phyloP scores from a whole-genome alignment of 2,329 filamentous ascomycete genomes.

The Anisogramma anomala region DNA sequence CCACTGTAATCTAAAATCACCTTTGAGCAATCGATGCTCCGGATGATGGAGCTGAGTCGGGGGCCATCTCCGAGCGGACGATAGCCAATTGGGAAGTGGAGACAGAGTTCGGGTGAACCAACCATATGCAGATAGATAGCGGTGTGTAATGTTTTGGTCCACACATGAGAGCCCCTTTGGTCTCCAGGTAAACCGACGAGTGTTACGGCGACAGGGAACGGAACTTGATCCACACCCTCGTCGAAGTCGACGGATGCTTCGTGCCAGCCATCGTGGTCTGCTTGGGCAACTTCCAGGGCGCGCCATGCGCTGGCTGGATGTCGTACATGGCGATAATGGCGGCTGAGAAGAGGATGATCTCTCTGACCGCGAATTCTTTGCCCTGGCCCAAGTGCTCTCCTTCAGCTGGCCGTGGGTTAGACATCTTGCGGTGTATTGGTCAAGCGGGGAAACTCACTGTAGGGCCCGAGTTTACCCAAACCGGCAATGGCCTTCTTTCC shows the following conservation, averaged over 20 bases:
- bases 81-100: too few species aligned
- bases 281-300: slow-evolving; percentile 11
- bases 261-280: slow-evolving; percentile 4
- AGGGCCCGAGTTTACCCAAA: slow-evolving; percentile 22
- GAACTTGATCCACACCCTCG: slow-evolving; percentile 9
- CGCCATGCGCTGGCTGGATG: slow-evolving; percentile 19
- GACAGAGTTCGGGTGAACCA: too few species aligned
- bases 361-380: slow-evolving; percentile 22
- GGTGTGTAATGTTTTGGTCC: too few species aligned
- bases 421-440: background rate
- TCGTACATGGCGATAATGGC: slow-evolving; percentile 28
- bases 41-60: too few species aligned
- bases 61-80: too few species aligned
- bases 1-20: too few species aligned
- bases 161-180: too few species aligned
- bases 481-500: slow-evolving; percentile 16
- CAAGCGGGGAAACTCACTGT: slow-evolving; percentile 20
- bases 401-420: slow-evolving; percentile 18
- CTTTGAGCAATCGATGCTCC: too few species aligned
- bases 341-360: slow-evolving; percentile 25
- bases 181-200: too few species aligned
- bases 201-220: slow-evolving; percentile 1
- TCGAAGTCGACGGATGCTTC: slow-evolving; percentile 3
- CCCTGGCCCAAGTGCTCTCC: slow-evolving; percentile 25
- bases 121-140: too few species aligned